Conservation (phyloP, 208 protist genomes). For the Giardia muris region DNA sequence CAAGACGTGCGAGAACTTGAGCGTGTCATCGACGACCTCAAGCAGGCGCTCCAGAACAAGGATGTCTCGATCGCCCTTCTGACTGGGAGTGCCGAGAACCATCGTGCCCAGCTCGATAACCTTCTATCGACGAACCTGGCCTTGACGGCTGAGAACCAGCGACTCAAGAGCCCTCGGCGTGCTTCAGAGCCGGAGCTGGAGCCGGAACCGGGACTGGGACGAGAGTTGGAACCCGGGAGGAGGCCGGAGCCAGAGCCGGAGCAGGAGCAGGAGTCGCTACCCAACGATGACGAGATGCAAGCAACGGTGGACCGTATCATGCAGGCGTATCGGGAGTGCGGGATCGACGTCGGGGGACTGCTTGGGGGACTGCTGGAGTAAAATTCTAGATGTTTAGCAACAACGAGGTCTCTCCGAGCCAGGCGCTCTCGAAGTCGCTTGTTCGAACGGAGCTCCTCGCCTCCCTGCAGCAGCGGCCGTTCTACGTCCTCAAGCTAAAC, state of each 20-base stretch:
- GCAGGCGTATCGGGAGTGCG: background rate
- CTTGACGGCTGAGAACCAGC: background rate
- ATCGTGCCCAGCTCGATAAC: background rate
- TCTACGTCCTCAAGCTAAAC: background rate
- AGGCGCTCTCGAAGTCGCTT: too few relatives aligned
- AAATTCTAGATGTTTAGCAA: too few relatives aligned
- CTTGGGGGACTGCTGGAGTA: too few relatives aligned
- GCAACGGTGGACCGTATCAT: background rate
- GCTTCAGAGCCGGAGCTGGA: too few relatives aligned
- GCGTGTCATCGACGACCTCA: background rate
- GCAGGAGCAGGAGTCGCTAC: too few relatives aligned
- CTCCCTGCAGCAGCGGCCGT: background rate
- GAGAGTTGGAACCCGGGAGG: too few relatives aligned
- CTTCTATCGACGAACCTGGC: background rate
- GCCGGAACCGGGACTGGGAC: too few relatives aligned
- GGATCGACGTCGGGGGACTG: too few relatives aligned
- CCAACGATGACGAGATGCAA: too few relatives aligned
- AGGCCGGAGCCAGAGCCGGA: too few relatives aligned
- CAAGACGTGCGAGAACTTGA: background rate
- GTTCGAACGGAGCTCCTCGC: background rate
- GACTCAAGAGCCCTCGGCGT: background rate
- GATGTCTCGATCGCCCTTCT: background rate
- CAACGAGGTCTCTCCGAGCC: too few relatives aligned
- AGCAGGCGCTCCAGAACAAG: background rate
- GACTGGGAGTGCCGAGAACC: background rate